Evolutionary conservation across 2,329 filamentous ascomycete species (phyloP).

Genomic region (Fusarium agapanthi): DNA sequence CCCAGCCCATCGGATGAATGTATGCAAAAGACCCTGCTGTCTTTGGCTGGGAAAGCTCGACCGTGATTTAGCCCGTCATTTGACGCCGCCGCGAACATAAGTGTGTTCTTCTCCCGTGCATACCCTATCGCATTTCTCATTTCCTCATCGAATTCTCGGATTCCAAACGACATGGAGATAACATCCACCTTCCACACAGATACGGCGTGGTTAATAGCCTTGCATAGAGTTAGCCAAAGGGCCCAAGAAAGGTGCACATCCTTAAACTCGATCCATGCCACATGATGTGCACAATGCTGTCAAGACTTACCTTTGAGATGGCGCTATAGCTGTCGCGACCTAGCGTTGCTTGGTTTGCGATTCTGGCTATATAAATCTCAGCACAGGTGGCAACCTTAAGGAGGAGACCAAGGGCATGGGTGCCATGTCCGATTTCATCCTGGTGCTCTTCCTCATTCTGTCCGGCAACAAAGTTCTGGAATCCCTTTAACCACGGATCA

Average conservation of each 20-base stretch:
- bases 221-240: background rate
- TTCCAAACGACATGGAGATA: conserved; percentile 16
- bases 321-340: background rate
- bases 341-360: background rate
- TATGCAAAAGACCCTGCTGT: conserved; percentile 12
- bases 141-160: background rate
- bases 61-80: conserved; percentile 2
- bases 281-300: background rate
- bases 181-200: background rate
- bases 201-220: background rate
- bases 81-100: conserved; percentile 18
- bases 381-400: background rate
- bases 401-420: background rate
- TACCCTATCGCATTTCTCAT: background rate
- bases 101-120: background rate
- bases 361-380: background rate
- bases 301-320: background rate
- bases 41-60: conserved; percentile 15
- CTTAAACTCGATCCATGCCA: background rate
- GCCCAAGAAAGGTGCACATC: background rate
- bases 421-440: background rate
- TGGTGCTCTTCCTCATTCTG: background rate
- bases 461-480: background rate
- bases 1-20: background rate
- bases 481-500: background rate